Percentiles rank a stretch among this genome's conserved stretches.
Conservation (phyloP, 129 eudicot species). For the Erigeron canadensis region DNA sequence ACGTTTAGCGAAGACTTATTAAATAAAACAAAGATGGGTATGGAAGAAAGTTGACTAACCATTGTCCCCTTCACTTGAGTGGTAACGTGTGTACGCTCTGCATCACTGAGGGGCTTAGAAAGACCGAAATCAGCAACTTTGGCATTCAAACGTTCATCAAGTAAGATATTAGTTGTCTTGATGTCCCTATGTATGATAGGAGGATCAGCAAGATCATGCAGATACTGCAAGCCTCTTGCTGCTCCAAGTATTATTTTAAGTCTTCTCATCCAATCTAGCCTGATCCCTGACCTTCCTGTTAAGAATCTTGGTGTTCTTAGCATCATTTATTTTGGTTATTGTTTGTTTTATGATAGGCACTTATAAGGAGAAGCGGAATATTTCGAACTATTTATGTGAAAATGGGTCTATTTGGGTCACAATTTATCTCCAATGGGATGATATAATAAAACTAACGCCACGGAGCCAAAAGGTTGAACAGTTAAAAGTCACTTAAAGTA, state of each 20-base stretch:
- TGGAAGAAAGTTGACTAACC: slow-evolving; percentile 49
- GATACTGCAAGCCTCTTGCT: slow-evolving; percentile 85
- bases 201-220: slow-evolving; percentile 92
- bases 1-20: neutral
- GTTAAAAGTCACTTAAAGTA: no score
- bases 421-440: no score
- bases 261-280: slow-evolving; percentile 89
- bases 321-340: neutral
- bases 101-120: slow-evolving; percentile 54
- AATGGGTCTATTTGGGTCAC: neutral
- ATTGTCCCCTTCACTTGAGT: slow-evolving; percentile 98
- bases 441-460: no score
- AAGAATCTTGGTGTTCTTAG: neutral
- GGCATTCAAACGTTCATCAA: slow-evolving; percentile 70
- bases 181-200: slow-evolving; percentile 93
- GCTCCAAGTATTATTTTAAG: slow-evolving; percentile 76
- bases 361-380: no score
- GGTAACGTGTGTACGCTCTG: slow-evolving; percentile 60
- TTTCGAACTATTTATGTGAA: no score
- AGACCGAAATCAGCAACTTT: slow-evolving; percentile 96
- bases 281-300: slow-evolving; percentile 82
- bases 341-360: neutral
- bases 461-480: no score
- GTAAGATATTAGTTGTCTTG: slow-evolving; percentile 73
- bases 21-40: no score